Base-by-base conservation (phyloP, 768 basidiomycete genomes). In the Hygrocybe punicea region DNA sequence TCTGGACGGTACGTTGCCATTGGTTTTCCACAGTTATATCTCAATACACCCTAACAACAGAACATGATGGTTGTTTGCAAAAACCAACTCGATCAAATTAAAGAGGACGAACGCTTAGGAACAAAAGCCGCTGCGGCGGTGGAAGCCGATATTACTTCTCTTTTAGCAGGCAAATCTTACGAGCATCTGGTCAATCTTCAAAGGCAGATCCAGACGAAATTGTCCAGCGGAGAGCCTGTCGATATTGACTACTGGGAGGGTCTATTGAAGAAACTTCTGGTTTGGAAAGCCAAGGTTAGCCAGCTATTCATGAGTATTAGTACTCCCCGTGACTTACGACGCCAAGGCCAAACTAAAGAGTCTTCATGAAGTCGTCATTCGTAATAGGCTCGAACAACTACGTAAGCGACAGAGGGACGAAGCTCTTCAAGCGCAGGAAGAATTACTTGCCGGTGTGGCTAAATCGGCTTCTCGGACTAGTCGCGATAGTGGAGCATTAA, bases 171-270 rank as follows among this genome's bases (percentile, higher is more conserved):
- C 36, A 95, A 98, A 74, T 82, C 88, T 5, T 88, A 92, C 58
- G 87, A 93, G 4, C 87, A 97, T 62, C 81, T 99, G 40, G 80
- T 82, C 23, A 80, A 80, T 29, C 78, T 99, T 47, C 97, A 99
- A 71, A 81, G 83, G 56, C 86, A 87, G 66, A 87, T 98, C 10
- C 93, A 94, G 66, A 81, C 80, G 51, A 98, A 98, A 71, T 82
- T 98, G 3, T 77, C 83, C 0, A 92, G 93, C 60, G 92, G 94
- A 34, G 95, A 98, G 72, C 94, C 94, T 2, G 83, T 99, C 35
- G 97, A 99, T 71, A 90, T 86, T 10, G 97, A 99, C 70, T 99
- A 98, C 68, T 99, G 97, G 97, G 97, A 98, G 72, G 81, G 84
- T 47, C 74, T 99, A 7, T 72, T 98, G 56, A 91, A 93, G 71